A percentile compares a stretch with the other conserved stretches of the same genome.
phyloP scores from a whole-genome alignment of 1,139 yeast genomes.

The Pichia sp. region DNA sequence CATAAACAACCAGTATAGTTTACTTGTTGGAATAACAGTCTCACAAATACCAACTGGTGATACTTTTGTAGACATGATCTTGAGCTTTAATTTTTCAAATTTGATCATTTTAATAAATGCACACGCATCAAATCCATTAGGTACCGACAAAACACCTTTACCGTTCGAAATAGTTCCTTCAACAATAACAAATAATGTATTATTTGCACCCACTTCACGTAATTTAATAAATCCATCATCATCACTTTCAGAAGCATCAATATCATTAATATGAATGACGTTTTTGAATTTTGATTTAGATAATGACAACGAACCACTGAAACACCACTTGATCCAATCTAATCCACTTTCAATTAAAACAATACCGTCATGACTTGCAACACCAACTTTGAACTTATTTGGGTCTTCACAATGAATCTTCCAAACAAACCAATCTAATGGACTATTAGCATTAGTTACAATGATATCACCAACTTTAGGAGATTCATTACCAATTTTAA shows the following conservation, averaged over 20 bases:
- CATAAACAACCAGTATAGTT: slow-evolving; percentile 14
- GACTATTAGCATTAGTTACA: slow-evolving; percentile 49
- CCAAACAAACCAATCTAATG: slow-evolving; percentile 42
- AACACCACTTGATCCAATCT: slow-evolving; percentile 13
- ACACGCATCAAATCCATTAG: slow-evolving; percentile 17
- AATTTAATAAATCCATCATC: slow-evolving; percentile 8
- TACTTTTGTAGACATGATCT: slow-evolving; percentile 35
- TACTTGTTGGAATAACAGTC: slow-evolving; percentile 24
- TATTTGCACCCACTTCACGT: slow-evolving; percentile 15
- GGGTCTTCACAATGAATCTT: slow-evolving; percentile 15
- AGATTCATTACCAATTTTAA: slow-evolving; percentile 29
- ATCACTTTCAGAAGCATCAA: slow-evolving; percentile 5
- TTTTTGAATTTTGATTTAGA: neutral
- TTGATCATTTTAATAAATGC: slow-evolving; percentile 11
- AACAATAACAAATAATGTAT: slow-evolving; percentile 44
- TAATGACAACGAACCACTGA: slow-evolving; percentile 17
- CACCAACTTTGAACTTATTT: slow-evolving; percentile 35
- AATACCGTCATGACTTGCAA: slow-evolving; percentile 37
- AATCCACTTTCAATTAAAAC: slow-evolving; percentile 21
- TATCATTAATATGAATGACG: slow-evolving; percentile 5
- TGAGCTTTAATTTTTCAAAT: slow-evolving; percentile 30
- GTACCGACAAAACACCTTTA: slow-evolving; percentile 22
- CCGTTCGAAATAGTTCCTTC: slow-evolving; percentile 73
- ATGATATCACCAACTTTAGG: slow-evolving; percentile 42
- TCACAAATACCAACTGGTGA: slow-evolving; percentile 20